phyloP scores from a whole-genome alignment of 257 asterid genomes.

The Rubia yunnanensis region DNA sequence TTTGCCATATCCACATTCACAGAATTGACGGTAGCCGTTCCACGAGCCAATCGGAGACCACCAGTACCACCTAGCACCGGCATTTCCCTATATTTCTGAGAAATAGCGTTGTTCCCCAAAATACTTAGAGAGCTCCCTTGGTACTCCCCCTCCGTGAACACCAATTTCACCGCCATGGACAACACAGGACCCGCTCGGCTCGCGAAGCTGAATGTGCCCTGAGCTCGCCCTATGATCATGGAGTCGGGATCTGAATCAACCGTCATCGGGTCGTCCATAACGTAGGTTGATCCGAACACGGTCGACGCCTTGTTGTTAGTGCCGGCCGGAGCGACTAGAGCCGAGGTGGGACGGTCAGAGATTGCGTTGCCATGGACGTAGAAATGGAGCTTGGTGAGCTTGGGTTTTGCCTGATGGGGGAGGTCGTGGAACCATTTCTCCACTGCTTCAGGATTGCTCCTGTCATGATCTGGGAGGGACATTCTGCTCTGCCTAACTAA shows the following conservation, averaged over 20 bases:
- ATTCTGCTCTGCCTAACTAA: not conserved
- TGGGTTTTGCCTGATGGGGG: not conserved
- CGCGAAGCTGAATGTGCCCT: not conserved
- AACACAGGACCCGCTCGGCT: not conserved
- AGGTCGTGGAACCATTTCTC: not conserved
- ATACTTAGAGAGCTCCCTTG: not conserved
- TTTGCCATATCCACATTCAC: not conserved
- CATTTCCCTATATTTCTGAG: not conserved
- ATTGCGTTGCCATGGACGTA: not conserved
- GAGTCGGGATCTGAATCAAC: not conserved
- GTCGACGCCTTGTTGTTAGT: not conserved
- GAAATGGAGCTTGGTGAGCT: constrained; percentile 1
- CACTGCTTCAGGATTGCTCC: not conserved
- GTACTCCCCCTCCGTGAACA: not conserved
- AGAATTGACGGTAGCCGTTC: not conserved
- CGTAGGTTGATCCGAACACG: not conserved
- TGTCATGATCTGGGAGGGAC: not conserved
- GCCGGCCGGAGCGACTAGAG: not conserved
- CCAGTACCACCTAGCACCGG: constrained; percentile 2
- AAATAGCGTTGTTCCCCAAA: not conserved
- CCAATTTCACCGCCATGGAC: not conserved
- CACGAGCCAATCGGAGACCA: constrained; percentile 7
- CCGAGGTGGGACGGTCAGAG: not conserved
- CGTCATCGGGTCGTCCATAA: not conserved
- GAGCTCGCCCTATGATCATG: not conserved